Conservation (phyloP, 345 rosid genomes). For the Tarenaya hassleriana region DNA sequence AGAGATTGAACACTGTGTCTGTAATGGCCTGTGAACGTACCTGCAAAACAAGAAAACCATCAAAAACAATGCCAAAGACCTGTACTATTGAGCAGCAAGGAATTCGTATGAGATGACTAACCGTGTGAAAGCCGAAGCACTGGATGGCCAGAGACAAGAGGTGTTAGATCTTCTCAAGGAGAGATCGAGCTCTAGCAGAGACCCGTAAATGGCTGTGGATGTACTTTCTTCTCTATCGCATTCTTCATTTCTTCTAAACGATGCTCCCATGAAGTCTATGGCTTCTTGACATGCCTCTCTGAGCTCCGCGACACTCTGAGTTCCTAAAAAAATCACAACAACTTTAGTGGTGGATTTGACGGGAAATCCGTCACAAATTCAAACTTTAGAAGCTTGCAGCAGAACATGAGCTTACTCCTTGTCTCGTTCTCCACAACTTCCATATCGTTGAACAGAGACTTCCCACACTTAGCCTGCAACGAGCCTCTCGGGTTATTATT, state of each 20-base stretch:
- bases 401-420: slow-evolving; percentile 9
- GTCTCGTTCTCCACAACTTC: slow-evolving; percentile 6
- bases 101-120: no score
- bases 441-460: slow-evolving; percentile 11
- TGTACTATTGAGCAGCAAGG: no score
- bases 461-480: slow-evolving; percentile 18
- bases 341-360: not conserved
- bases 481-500: slow-evolving; percentile 21
- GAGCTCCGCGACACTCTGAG: not conserved
- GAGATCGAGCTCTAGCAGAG: slow-evolving; percentile 57
- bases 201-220: slow-evolving; percentile 35
- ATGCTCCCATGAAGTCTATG: slow-evolving; percentile 70
- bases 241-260: slow-evolving; percentile 27
- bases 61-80: no score
- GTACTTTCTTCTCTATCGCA: slow-evolving; percentile 20
- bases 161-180: slow-evolving; percentile 68
- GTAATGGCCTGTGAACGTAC: no score
- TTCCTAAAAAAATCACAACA: not conserved
- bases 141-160: no score
- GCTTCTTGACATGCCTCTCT: slow-evolving; percentile 39
- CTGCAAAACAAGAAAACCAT: no score
- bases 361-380: not conserved
- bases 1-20: no score
- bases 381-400: not conserved
- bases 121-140: no score